Evolutionary conservation across 2,329 filamentous ascomycete species (phyloP).

Genomic region (Claviceps capensis): DNA sequence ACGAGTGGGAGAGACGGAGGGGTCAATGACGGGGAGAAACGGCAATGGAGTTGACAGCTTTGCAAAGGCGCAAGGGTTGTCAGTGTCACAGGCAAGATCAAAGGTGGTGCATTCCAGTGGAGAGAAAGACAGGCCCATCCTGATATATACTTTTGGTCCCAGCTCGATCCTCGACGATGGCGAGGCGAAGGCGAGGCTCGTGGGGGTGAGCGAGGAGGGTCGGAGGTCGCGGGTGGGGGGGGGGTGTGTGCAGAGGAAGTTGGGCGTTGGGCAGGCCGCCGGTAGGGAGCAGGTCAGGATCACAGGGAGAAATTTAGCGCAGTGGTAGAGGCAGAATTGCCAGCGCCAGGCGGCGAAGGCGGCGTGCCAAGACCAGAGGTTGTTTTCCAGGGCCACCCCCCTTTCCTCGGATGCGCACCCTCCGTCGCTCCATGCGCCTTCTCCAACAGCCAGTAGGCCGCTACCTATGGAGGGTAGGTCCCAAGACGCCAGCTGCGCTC

Average conservation of each 20-base stretch:
- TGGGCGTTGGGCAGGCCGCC: background rate
- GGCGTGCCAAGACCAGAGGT: too few relatives aligned
- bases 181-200: background rate
- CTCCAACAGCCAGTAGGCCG: too few relatives aligned
- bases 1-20: background rate
- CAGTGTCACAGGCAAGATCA: background rate
- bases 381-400: too few relatives aligned
- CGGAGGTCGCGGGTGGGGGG: background rate
- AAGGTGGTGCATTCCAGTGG: background rate
- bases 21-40: background rate
- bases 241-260: background rate
- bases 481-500: too few relatives aligned
- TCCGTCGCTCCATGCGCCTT: too few relatives aligned
- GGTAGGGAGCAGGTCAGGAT: background rate
- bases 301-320: background rate
- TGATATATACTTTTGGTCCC: conserved; percentile 3
- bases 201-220: background rate
- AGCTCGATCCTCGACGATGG: conserved; percentile 1
- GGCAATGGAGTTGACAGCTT: background rate
- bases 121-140: conserved; percentile 4
- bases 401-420: too few relatives aligned
- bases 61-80: background rate
- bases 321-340: background rate
- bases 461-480: too few relatives aligned
- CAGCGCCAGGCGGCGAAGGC: too few relatives aligned